phyloP scores from a whole-genome alignment of 345 rosid genomes.

The Gynandropsis gynandra region DNA sequence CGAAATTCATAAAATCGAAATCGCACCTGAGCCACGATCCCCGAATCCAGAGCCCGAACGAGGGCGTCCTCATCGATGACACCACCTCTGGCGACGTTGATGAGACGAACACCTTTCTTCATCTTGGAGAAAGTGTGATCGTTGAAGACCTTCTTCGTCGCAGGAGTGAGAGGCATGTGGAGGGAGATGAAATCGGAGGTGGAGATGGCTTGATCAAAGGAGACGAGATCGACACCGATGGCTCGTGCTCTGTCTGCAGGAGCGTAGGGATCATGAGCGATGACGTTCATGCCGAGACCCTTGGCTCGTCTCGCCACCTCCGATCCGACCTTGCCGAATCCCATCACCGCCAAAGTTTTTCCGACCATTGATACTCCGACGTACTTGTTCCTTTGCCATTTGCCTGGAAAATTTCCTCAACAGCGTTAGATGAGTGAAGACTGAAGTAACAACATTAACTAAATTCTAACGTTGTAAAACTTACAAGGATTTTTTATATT shows the following conservation, averaged over 20 bases:
- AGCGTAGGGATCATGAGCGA: conserved; percentile 79
- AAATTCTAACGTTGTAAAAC: too few relatives aligned
- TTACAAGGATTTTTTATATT: too few relatives aligned
- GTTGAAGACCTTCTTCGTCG: conserved; percentile 55
- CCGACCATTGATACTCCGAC: conserved; percentile 79
- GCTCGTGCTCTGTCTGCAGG: conserved; percentile 80
- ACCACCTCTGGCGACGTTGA: conserved; percentile 87
- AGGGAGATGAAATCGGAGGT: conserved; percentile 70
- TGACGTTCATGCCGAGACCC: conserved; percentile 80
- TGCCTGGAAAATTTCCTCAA: conserved; percentile 48
- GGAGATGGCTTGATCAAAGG: conserved; percentile 64
- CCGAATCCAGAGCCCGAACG: conserved; percentile 61
- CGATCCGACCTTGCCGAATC: conserved; percentile 86
- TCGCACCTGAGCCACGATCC: conserved; percentile 63
- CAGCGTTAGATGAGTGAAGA: too few relatives aligned
- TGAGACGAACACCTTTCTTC: conserved; percentile 73
- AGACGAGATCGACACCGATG: conserved; percentile 63
- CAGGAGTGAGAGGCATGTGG: conserved; percentile 73
- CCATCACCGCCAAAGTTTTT: conserved; percentile 76
- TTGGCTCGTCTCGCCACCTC: too few relatives aligned
- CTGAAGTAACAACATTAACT: too few relatives aligned
- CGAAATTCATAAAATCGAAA: too few relatives aligned
- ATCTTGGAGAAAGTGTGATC: conserved; percentile 53
- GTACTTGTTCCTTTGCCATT: conserved; percentile 78
- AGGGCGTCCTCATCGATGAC: conserved; percentile 83